Conservation (phyloP, 306 rosid genomes). For the Mucuna pruriens region DNA sequence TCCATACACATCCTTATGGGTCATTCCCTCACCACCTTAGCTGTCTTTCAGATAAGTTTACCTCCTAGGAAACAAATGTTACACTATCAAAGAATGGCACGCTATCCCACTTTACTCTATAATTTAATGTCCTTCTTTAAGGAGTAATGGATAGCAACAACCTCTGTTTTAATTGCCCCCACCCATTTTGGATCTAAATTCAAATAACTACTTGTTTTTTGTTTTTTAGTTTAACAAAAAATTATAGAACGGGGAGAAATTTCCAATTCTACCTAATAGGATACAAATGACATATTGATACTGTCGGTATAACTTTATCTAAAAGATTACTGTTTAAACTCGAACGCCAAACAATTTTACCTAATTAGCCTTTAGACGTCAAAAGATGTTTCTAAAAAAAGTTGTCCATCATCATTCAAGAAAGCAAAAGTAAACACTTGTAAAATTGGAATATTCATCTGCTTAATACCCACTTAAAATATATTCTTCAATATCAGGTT, state of each 20-base stretch:
- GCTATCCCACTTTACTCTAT: conserved; percentile 31
- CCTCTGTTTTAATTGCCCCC: not conserved
- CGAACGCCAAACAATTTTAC: too few species aligned
- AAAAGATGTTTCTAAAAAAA: too few species aligned
- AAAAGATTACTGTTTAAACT: too few species aligned
- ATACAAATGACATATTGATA: too few species aligned
- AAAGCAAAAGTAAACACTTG: too few species aligned
- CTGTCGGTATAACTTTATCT: too few species aligned
- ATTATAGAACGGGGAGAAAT: too few species aligned
- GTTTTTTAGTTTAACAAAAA: too few species aligned
- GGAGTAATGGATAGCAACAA: conserved; percentile 1
- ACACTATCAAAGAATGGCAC: conserved; percentile 26
- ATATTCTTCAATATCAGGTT: not conserved
- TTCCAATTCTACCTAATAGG: too few species aligned
- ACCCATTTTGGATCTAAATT: conserved; percentile 32
- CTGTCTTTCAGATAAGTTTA: conserved; percentile 63
- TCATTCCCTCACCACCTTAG: conserved; percentile 53
- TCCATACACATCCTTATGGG: conserved; percentile 59
- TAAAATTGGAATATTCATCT: not conserved
- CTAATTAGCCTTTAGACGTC: too few species aligned
- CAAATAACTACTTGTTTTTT: not conserved
- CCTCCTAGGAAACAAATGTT: conserved; percentile 78
- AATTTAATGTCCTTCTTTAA: conserved; percentile 33
- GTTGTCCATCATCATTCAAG: too few species aligned
- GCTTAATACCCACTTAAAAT: not conserved